Conservation (phyloP, 805 yeast genomes). For the Yarrowia sp. region DNA sequence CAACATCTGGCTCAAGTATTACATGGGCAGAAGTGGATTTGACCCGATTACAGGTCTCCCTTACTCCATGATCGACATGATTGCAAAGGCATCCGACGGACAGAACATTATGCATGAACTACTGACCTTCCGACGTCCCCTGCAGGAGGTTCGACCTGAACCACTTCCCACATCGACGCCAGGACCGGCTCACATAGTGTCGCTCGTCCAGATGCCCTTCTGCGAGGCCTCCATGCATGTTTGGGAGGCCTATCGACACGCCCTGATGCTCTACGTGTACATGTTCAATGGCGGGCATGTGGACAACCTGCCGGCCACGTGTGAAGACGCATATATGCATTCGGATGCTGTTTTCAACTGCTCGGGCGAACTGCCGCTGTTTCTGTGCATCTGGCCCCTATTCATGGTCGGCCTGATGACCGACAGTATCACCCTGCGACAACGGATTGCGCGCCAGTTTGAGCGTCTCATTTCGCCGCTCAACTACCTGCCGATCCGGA, state of each 20-base stretch:
- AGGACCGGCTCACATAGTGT: not conserved
- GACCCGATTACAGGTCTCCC: constrained; percentile 34
- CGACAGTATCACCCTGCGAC: not conserved
- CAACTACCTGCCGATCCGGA: constrained; percentile 23
- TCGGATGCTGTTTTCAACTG: constrained; percentile 35
- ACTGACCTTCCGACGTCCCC: constrained; percentile 16
- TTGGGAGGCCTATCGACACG: constrained; percentile 34
- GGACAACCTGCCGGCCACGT: constrained; percentile 8
- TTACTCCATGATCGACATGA: constrained; percentile 24
- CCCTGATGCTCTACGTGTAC: constrained; percentile 28
- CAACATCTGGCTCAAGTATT: constrained; percentile 38
- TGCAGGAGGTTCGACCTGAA: constrained; percentile 14
- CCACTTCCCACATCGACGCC: constrained; percentile 7
- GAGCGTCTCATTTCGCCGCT: constrained; percentile 29
- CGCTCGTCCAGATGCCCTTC: constrained; percentile 13
- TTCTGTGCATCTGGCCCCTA: constrained; percentile 37
- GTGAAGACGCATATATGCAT: constrained; percentile 39
- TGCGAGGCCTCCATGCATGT: constrained; percentile 34
- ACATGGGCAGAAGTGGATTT: constrained; percentile 24
- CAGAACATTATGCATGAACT: constrained; percentile 30
- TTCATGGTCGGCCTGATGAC: constrained; percentile 31
- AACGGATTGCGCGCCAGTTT: constrained; percentile 25
- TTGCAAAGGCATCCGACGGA: constrained; percentile 24
- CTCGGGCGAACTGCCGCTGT: constrained; percentile 21
- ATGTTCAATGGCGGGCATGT: constrained; percentile 19